A percentile compares a stretch with the other conserved stretches of the same genome.
Conservation (phyloP, 2,329 filamentous ascomycete species). For the Penicillium concentricum region DNA sequence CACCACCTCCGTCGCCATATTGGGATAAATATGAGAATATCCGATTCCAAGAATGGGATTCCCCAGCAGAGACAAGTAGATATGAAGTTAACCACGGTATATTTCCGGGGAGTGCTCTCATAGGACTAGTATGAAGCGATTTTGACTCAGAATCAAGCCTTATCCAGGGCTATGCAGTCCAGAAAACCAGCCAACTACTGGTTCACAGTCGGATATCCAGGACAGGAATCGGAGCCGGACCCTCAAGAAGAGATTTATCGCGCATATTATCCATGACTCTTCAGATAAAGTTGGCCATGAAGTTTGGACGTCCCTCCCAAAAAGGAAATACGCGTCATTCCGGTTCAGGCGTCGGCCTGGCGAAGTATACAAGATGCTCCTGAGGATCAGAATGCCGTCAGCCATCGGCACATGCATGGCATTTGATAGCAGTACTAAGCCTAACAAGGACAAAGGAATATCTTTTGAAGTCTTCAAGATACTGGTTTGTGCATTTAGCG, state of each 20-base stretch:
- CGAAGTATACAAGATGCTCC: neutral
- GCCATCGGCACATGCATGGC: neutral
- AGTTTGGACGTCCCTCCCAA: neutral
- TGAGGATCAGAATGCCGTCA: constrained; percentile 6
- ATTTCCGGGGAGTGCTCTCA: neutral
- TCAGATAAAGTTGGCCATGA: neutral
- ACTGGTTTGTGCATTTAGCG: neutral
- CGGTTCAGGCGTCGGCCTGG: neutral
- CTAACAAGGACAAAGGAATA: neutral
- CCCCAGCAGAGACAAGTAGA: neutral
- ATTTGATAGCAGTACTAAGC: neutral
- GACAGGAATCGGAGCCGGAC: neutral
- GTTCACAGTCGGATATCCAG: neutral
- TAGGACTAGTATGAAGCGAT: neutral
- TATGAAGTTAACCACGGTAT: neutral
- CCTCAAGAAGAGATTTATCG: neutral
- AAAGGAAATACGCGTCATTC: neutral
- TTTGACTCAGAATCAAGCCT: neutral
- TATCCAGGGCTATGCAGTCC: neutral
- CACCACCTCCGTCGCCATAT: neutral
- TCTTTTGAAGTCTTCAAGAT: neutral
- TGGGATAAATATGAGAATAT: neutral
- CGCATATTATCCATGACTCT: neutral
- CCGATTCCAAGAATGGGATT: too few species aligned
- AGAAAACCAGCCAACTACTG: neutral